Conservation (phyloP, 208 protist genomes). For the Vickermania spadyakhi region DNA sequence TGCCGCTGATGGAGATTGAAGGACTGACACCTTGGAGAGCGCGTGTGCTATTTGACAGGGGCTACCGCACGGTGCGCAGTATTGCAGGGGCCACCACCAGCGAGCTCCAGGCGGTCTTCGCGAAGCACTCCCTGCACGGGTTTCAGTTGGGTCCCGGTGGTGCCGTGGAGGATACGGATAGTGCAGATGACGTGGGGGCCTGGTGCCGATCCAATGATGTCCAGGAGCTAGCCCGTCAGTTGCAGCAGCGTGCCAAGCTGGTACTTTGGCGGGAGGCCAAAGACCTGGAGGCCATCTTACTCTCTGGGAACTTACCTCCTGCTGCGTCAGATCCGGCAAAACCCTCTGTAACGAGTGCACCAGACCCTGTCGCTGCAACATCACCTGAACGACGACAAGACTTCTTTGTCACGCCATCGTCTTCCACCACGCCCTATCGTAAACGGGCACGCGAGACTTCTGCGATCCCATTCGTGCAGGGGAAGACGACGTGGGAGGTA, state of each 20-base stretch:
- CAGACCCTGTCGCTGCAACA: too few species aligned
- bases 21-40: conserved; percentile 17
- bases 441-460: too few species aligned
- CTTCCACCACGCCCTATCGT: too few species aligned
- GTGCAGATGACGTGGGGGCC: background rate
- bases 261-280: background rate
- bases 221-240: background rate
- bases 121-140: background rate
- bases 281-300: background rate
- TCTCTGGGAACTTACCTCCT: too few species aligned
- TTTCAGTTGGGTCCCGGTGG: background rate
- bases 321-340: too few species aligned
- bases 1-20: conserved; percentile 31
- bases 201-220: background rate
- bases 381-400: too few species aligned
- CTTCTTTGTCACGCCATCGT: too few species aligned
- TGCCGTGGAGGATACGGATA: background rate
- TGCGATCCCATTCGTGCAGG: too few species aligned
- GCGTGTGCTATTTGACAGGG: conserved; percentile 22
- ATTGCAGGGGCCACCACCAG: conserved; percentile 14
- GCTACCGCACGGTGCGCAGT: conserved; percentile 14
- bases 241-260: conserved; percentile 1
- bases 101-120: conserved; percentile 6
- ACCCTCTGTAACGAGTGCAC: too few species aligned
- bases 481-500: too few species aligned